Conservation (phyloP, 2,329 filamentous ascomycete species). For the Diaporthe citrichinensis region DNA sequence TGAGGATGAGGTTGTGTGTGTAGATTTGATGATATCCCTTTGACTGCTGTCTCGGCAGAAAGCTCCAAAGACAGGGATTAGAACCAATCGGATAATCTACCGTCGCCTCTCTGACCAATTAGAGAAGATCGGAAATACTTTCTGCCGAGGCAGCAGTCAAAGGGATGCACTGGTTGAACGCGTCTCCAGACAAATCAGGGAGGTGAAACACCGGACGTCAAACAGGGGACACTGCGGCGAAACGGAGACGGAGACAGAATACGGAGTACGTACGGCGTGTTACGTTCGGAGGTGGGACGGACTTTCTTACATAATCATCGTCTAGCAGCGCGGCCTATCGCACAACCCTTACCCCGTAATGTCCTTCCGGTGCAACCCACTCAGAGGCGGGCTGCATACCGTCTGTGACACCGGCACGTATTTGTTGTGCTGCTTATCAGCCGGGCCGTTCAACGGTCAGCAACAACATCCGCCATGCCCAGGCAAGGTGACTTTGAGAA, state of each 20-base stretch:
- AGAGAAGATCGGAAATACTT: too few relatives aligned
- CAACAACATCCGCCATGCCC: background rate
- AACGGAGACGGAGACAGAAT: background rate
- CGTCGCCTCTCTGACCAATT: too few relatives aligned
- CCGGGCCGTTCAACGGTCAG: background rate
- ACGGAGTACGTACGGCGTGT: background rate
- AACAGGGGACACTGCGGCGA: background rate
- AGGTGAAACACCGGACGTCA: constrained; percentile 18
- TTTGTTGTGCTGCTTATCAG: constrained; percentile 6
- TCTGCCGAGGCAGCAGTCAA: too few relatives aligned
- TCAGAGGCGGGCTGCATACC: background rate
- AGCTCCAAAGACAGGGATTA: too few relatives aligned
- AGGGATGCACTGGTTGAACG: background rate
- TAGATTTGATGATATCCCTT: background rate
- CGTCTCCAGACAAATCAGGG: too few relatives aligned
- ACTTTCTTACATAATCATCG: background rate
- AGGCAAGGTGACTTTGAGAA: background rate
- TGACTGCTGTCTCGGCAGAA: too few relatives aligned
- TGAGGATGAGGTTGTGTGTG: background rate
- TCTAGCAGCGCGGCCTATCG: background rate
- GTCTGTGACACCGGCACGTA: background rate
- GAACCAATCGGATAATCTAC: too few relatives aligned
- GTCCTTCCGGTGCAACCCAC: background rate
- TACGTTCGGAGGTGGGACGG: background rate
- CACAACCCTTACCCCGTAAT: background rate